phyloP scores from a whole-genome alignment of 2,329 filamentous ascomycete genomes.

The Claviceps digitariae region DNA sequence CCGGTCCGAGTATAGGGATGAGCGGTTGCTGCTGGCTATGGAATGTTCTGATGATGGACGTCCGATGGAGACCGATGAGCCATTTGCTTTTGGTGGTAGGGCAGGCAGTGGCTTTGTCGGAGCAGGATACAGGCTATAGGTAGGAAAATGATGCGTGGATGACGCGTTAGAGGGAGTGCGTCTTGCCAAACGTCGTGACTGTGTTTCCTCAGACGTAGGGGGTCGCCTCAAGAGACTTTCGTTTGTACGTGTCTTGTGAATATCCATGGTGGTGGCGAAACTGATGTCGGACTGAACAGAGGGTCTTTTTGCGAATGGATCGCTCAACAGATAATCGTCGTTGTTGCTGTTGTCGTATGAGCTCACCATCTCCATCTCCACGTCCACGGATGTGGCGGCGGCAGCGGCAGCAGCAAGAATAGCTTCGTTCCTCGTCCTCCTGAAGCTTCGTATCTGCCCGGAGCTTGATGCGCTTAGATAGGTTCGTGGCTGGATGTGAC shows the following conservation, averaged over 20 bases:
- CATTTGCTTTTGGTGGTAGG: slow-evolving; percentile 1
- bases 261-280: background rate
- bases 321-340: background rate
- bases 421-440: background rate
- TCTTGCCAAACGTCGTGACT: slow-evolving; percentile 1
- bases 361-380: background rate
- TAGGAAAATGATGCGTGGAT: slow-evolving; percentile 1
- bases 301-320: background rate
- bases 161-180: slow-evolving; percentile 3
- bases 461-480: background rate
- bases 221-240: background rate
- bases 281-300: background rate
- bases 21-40: slow-evolving; percentile 1
- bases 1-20: slow-evolving; percentile 5
- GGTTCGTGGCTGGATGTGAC: background rate
- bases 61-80: slow-evolving; percentile 2
- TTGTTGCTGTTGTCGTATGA: background rate
- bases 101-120: slow-evolving; percentile 5
- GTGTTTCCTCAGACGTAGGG: background rate
- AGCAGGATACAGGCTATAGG: slow-evolving; percentile 5
- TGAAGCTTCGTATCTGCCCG: background rate
- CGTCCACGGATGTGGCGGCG: background rate
- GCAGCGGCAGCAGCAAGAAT: background rate
- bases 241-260: background rate
- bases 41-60: slow-evolving; percentile 2